Conservation (phyloP, 257 asterid species). For the Catharanthus roseus region DNA sequence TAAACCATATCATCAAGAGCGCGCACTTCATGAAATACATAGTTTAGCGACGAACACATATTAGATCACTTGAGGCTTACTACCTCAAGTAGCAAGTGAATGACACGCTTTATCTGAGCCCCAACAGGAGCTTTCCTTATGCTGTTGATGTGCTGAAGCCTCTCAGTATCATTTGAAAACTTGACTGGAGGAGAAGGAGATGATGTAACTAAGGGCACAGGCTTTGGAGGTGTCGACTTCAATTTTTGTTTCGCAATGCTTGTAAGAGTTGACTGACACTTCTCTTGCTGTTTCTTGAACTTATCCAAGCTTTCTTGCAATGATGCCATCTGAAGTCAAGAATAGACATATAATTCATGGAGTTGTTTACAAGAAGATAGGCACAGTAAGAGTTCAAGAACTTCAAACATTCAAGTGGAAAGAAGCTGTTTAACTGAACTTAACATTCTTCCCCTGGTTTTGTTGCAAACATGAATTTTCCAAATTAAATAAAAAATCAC, state of each 20-base stretch:
- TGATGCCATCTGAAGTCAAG: slow-evolving; percentile 7
- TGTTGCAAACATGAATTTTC: not conserved
- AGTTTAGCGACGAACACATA: not conserved
- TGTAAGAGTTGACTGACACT: slow-evolving; percentile 12
- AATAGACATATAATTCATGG: not conserved
- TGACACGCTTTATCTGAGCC: slow-evolving; percentile 90
- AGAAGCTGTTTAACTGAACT: not conserved
- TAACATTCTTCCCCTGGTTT: not conserved
- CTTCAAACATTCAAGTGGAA: not conserved
- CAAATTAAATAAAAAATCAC: not conserved
- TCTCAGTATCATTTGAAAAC: slow-evolving; percentile 76
- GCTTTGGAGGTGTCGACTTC: slow-evolving; percentile 29
- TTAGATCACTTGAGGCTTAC: not conserved
- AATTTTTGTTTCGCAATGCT: slow-evolving; percentile 17
- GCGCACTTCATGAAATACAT: not conserved
- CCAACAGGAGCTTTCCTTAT: slow-evolving; percentile 93
- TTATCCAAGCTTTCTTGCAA: slow-evolving; percentile 17
- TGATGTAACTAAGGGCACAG: slow-evolving; percentile 20
- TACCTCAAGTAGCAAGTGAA: slow-evolving; percentile 77
- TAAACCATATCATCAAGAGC: not conserved
- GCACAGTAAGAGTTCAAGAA: not conserved
- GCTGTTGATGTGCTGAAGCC: slow-evolving; percentile 84
- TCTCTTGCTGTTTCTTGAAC: slow-evolving; percentile 24
- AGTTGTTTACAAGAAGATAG: not conserved
- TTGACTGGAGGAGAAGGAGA: slow-evolving; percentile 54